Conservation (phyloP, 306 rosid species). For the Canavalia ensiformis region DNA sequence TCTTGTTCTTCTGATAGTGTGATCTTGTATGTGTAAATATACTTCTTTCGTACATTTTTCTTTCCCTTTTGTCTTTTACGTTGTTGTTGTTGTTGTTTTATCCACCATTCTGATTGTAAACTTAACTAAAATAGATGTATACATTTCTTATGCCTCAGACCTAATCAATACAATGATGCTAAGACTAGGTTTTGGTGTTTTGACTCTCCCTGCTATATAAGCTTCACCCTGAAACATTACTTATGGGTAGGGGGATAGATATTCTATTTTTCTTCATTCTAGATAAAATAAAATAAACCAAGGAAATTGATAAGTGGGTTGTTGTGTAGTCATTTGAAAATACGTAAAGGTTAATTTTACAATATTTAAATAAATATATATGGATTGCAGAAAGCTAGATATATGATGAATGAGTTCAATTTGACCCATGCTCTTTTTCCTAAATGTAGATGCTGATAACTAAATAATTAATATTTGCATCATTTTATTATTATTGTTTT, state of each 20-base stretch:
- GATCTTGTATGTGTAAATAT: constrained; percentile 38
- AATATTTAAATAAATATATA: constrained; percentile 19
- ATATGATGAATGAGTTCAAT: constrained; percentile 34
- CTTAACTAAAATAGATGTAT: background rate
- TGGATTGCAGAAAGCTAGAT: constrained; percentile 12
- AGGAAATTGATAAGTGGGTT: background rate
- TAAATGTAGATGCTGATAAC: constrained; percentile 12
- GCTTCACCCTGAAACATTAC: background rate
- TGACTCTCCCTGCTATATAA: background rate
- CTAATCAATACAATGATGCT: background rate
- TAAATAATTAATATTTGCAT: constrained; percentile 8
- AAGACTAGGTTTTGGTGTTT: background rate
- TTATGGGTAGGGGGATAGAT: background rate
- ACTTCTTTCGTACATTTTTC: background rate
- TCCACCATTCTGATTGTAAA: background rate
- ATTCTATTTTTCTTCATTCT: background rate
- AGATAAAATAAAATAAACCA: constrained; percentile 4
- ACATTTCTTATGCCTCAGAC: background rate
- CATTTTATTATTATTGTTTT: constrained; percentile 22
- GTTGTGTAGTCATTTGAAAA: background rate
- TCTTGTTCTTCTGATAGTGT: background rate
- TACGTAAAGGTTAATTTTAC: background rate
- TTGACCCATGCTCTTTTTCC: background rate
- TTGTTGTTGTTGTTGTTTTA: background rate
- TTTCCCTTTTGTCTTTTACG: constrained; percentile 6